Evolutionary conservation across 163 green algal genomes (phyloP).

Genomic region (Scenedesmus sp.): DNA sequence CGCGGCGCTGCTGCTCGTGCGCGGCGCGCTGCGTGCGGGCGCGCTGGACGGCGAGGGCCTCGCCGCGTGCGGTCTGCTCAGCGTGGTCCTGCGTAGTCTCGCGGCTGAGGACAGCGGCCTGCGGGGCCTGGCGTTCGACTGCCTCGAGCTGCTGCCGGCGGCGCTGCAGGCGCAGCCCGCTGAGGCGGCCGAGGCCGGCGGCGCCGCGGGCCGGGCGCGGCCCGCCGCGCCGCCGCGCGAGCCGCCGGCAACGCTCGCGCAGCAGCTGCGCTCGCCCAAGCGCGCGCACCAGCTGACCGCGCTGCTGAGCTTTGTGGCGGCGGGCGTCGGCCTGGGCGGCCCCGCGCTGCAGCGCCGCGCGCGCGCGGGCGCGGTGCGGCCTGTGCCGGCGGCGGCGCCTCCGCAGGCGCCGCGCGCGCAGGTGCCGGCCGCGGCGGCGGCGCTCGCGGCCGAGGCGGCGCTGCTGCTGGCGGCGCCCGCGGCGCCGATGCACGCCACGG

Average conservation of each 20-base stretch:
- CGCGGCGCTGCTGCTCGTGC: conserved; percentile 30
- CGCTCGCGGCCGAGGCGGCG: conserved; percentile 24
- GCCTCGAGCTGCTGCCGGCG: background rate
- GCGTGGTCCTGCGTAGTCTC: conserved; percentile 26
- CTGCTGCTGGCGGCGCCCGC: conserved; percentile 37
- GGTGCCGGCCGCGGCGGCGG: conserved; percentile 30
- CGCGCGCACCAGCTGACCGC: conserved; percentile 17
- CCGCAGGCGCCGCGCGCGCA: background rate
- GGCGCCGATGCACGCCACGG: conserved; percentile 6
- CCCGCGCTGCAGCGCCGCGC: too few species aligned
- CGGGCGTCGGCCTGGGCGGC: too few species aligned
- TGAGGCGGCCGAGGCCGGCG: background rate
- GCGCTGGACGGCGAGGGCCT: conserved; percentile 24
- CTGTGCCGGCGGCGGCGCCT: too few species aligned
- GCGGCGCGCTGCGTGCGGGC: background rate
- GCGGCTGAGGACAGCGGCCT: conserved; percentile 18
- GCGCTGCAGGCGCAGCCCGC: background rate
- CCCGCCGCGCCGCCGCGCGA: background rate
- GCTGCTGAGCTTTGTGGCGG: conserved; percentile 18
- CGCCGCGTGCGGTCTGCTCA: conserved; percentile 36
- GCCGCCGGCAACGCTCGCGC: conserved; percentile 3
- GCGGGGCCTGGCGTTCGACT: conserved; percentile 21
- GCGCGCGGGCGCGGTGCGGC: too few species aligned
- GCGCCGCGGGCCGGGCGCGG: background rate
- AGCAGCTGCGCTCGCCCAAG: conserved; percentile 28